Percentiles rank a stretch among this genome's conserved stretches.
Evolutionary conservation across 352 stramenopile genomes (phyloP).

Genomic region (Globisporangium paroecandrum): DNA sequence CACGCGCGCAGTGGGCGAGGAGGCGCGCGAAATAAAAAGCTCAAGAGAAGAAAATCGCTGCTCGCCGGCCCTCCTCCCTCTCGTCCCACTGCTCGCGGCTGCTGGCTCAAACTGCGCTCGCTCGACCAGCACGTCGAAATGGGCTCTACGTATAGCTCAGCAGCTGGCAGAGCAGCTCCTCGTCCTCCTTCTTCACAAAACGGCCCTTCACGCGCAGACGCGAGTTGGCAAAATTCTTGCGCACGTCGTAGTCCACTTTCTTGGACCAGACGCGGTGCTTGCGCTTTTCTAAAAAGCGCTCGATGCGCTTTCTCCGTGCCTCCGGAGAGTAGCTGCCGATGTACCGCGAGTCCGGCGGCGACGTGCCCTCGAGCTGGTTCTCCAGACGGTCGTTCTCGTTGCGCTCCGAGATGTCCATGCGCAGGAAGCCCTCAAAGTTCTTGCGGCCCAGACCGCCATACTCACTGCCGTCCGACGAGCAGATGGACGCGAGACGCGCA

Average conservation of each 20-base stretch:
- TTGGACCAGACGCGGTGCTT: constrained; percentile 94
- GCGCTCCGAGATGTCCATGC: constrained; percentile 73
- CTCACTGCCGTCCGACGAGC: constrained; percentile 73
- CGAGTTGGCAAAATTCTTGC: constrained; percentile 99
- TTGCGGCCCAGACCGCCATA: constrained; percentile 68
- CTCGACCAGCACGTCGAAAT: background rate
- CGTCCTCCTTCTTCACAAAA: constrained; percentile 99
- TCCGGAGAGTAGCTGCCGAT: constrained; percentile 90
- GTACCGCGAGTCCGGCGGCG: constrained; percentile 45
- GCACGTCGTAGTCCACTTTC: constrained; percentile 98
- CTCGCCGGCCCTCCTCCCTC: background rate
- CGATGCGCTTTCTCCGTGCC: constrained; percentile 79
- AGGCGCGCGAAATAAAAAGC: constrained; percentile 11
- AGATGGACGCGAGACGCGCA: constrained; percentile 62
- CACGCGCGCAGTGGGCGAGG: background rate
- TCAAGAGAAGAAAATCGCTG: constrained; percentile 5
- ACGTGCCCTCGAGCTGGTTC: constrained; percentile 29
- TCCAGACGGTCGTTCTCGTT: constrained; percentile 40
- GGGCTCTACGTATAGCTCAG: constrained; percentile 70
- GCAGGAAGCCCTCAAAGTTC: constrained; percentile 76
- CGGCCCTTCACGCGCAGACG: constrained; percentile 95
- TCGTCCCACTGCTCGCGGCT: background rate
- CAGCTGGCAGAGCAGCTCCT: constrained; percentile 85
- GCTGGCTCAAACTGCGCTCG: background rate
- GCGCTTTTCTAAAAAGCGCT: constrained; percentile 91